Conservation (phyloP, 1,284 basidiomycete species). For the Veloboletus limbatus region DNA sequence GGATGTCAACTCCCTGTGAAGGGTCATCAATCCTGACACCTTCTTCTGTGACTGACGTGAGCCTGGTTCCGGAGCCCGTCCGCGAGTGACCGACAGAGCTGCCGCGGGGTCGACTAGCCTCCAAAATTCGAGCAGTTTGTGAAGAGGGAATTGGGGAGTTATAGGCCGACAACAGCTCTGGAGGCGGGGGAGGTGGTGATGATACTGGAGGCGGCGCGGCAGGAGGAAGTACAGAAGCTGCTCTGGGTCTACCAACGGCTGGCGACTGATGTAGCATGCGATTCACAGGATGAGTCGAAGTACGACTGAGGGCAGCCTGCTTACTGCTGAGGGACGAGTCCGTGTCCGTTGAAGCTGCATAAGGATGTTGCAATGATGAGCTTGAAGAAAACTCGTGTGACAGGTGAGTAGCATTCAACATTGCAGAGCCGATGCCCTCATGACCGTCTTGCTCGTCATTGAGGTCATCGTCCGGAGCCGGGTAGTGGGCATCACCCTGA, state of each 20-base stretch:
- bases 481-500: slow-evolving; percentile 33
- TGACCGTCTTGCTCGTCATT: slow-evolving; percentile 39
- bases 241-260: slow-evolving; percentile 43
- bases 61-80: slow-evolving; percentile 52
- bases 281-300: slow-evolving; percentile 28
- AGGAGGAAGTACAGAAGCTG: slow-evolving; percentile 61
- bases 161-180: slow-evolving; percentile 32
- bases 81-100: slow-evolving; percentile 52
- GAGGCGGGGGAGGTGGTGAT: slow-evolving; percentile 62
- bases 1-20: slow-evolving; percentile 24
- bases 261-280: slow-evolving; percentile 30
- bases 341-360: slow-evolving; percentile 41
- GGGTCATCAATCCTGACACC: slow-evolving; percentile 38
- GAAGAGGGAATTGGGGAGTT: slow-evolving; percentile 27
- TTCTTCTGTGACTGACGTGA: slow-evolving; percentile 65
- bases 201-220: slow-evolving; percentile 60
- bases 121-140: slow-evolving; percentile 34
- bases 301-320: slow-evolving; percentile 26
- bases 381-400: slow-evolving; percentile 32
- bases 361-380: slow-evolving; percentile 37
- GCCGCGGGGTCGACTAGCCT: slow-evolving; percentile 44
- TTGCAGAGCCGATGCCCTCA: slow-evolving; percentile 46
- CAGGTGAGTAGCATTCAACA: slow-evolving; percentile 46
- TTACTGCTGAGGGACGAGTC: slow-evolving; percentile 15
- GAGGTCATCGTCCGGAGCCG: slow-evolving; percentile 28